Base-by-base conservation (phyloP, 2,329 filamentous ascomycete species). In the Ophiostoma sp. region DNA sequence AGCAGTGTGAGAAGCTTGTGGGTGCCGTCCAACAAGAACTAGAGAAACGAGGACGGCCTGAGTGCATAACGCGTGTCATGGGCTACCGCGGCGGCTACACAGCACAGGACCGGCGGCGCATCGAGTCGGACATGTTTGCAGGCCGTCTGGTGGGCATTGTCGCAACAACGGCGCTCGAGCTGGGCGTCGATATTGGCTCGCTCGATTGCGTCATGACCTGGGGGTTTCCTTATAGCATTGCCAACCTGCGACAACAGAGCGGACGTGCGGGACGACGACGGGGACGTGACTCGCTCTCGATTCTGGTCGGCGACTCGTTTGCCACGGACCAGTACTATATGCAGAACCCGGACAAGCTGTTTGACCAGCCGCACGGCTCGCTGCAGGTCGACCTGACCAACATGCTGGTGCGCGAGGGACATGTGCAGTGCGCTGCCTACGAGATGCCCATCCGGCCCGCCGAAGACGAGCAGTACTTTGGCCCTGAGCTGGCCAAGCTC, bases 111-210 rank as follows among this genome's bases (percentile, higher is more conserved):
- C 88, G 96, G 72, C 89, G 96, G 22, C 87, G 88, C 72, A 98
- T 99, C 74, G 96, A 99, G 81, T 90, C 88, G 33, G 95, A 98
- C 80, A 98, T 99, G 96, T 99, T 99, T 77, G 93, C 97, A 72
- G 96, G 96, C 0, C 96, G 95, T 78, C 86, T 99, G 1, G 87
- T 98, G 75, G 96, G 96, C 0, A 97, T 99, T 73, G 91, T 99
- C 42, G 95, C 95, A 1, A 99, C 96, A 0, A 97, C 92, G 71
- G 96, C 96, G 0, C 86, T 99, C 2, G 96, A 99, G 80, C 85
- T 99, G 0, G 96, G 96, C 36, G 93, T 99, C 57, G 96, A 99
- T 80, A 98, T 99, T 76, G 96, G 96, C 19, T 93, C 92, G 1
- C 85, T 99, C 9, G 96, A 99, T 81, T 96, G 95, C 71, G 96